Conservation (phyloP, 129 eudicot species). For the Cynara cardunculus region DNA sequence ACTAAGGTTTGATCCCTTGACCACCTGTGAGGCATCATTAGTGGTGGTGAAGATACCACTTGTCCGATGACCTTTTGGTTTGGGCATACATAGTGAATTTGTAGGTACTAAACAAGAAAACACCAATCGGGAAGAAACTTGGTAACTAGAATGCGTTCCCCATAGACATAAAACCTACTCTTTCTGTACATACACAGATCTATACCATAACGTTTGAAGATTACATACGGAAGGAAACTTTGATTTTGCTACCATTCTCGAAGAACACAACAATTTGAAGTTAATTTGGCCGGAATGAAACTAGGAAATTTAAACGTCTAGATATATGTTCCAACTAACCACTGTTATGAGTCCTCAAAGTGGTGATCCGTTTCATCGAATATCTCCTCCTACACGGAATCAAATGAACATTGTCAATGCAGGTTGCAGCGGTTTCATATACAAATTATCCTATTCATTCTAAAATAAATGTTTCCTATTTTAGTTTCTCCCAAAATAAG, state of each 20-base stretch:
- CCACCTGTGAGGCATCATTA: no score
- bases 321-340: background rate
- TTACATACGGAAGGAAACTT: background rate
- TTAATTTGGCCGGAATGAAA: background rate
- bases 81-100: background rate
- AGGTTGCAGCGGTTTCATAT: background rate
- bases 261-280: conserved; percentile 5
- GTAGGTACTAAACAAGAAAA: background rate
- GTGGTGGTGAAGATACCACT: no score
- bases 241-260: background rate
- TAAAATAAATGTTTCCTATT: background rate
- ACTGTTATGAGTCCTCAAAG: conserved; percentile 64
- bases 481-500: background rate
- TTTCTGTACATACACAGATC: background rate
- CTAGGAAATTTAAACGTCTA: conserved; percentile 2
- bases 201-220: background rate
- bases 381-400: conserved; percentile 71
- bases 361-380: conserved; percentile 92
- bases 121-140: background rate
- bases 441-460: background rate
- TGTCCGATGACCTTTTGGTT: background rate
- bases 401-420: background rate
- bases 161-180: background rate
- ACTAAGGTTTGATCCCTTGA: no score
- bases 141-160: background rate